phyloP scores from a whole-genome alignment of 2,329 filamentous ascomycete genomes.

The Xylaria sp. region DNA sequence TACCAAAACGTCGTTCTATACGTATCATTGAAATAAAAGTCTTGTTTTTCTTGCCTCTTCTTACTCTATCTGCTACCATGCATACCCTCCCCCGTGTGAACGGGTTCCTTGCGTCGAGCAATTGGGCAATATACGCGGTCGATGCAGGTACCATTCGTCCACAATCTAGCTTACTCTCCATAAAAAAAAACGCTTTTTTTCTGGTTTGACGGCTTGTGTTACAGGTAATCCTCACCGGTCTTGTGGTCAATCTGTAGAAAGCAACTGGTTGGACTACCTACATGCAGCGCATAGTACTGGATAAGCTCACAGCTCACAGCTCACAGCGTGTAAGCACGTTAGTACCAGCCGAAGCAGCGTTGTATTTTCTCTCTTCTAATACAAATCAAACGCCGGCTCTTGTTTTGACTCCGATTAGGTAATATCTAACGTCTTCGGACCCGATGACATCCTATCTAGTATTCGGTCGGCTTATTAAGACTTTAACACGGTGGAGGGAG shows the following conservation, averaged over 20 bases:
- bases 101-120: not conserved
- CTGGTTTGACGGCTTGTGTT: not conserved
- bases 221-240: not conserved
- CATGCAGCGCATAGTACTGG: too few relatives aligned
- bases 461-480: constrained; percentile 1
- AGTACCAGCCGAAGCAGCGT: not conserved
- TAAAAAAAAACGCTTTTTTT: too few relatives aligned
- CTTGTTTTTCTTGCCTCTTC: not conserved
- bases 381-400: not conserved
- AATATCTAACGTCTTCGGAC: not conserved
- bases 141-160: not conserved
- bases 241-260: not conserved
- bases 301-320: too few relatives aligned
- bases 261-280: not conserved
- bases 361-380: not conserved
- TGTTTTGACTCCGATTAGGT: not conserved
- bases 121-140: not conserved
- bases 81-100: not conserved
- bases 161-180: not conserved
- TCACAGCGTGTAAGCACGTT: not conserved
- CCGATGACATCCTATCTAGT: not conserved
- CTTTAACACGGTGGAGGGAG: not conserved
- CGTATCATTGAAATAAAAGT: not conserved
- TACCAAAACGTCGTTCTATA: not conserved
- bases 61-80: not conserved